phyloP scores from a whole-genome alignment of 2,329 filamentous ascomycete species.

The Colletotrichum sp. region DNA sequence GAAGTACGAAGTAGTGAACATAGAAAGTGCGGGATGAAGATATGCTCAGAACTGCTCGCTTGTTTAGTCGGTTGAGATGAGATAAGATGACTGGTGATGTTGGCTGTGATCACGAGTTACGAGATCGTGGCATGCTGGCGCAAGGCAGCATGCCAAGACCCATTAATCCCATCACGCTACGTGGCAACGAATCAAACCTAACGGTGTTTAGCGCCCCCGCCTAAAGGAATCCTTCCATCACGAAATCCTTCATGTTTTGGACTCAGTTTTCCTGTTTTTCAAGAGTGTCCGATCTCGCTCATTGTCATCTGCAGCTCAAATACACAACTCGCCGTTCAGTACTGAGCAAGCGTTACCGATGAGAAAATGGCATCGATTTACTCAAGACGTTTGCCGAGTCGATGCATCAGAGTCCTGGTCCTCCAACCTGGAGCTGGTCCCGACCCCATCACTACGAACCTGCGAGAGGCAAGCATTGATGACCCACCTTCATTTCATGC shows the following conservation, averaged over 20 bases:
- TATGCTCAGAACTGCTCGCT: neutral
- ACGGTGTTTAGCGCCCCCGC: neutral
- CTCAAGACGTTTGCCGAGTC: neutral
- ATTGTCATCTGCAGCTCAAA: neutral
- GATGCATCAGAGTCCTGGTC: neutral
- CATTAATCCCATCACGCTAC: neutral
- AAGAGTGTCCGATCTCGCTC: neutral
- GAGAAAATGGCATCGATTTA: neutral
- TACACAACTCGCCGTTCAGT: accelerated
- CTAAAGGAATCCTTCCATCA: neutral
- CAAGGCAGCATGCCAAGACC: neutral
- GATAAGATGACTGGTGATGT: neutral
- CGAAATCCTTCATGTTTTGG: neutral
- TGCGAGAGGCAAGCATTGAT: neutral
- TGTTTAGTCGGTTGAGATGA: neutral
- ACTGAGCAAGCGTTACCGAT: accelerated
- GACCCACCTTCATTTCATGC: neutral
- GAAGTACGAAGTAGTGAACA: neutral
- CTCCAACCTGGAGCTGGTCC: neutral
- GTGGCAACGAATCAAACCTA: neutral
- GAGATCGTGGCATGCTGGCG: neutral
- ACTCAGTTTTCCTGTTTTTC: neutral
- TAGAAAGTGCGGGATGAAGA: neutral
- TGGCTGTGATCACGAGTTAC: neutral
- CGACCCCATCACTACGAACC: neutral